phyloP scores from a whole-genome alignment of 306 rosid genomes.

The Crotalaria pallida region DNA sequence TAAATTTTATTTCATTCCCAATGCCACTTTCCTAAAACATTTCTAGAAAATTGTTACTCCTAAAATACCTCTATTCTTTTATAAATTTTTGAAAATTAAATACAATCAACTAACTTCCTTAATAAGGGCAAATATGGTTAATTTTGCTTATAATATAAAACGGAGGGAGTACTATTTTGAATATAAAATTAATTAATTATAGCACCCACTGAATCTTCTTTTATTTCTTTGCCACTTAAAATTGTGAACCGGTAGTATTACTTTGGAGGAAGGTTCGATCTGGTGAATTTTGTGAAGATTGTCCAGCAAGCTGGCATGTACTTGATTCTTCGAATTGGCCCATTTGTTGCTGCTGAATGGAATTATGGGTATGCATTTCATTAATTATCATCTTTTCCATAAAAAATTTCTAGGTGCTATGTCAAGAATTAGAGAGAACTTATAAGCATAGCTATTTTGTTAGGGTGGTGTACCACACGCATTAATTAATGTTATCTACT shows the following conservation, averaged over 20 bases:
- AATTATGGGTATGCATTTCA: slow-evolving; percentile 44
- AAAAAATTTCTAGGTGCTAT: background rate
- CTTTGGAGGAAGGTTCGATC: slow-evolving; percentile 46
- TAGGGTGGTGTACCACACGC: background rate
- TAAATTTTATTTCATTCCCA: too few species aligned
- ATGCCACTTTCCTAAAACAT: too few species aligned
- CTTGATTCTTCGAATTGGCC: slow-evolving; percentile 46
- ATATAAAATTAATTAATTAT: too few species aligned
- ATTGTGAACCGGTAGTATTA: slow-evolving; percentile 36
- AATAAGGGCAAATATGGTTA: too few species aligned
- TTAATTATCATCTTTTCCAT: background rate
- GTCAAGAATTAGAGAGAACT: background rate
- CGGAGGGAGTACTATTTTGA: too few species aligned
- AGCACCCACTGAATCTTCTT: too few species aligned
- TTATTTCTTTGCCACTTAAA: too few species aligned
- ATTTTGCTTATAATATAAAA: too few species aligned
- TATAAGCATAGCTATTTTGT: background rate
- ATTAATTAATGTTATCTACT: background rate
- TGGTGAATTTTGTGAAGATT: slow-evolving; percentile 40
- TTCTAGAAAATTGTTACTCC: too few species aligned
- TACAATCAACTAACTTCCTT: too few species aligned
- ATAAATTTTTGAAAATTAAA: too few species aligned
- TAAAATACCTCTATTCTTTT: too few species aligned
- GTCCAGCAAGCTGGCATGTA: slow-evolving; percentile 39
- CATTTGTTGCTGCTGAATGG: slow-evolving; percentile 54